A percentile compares a stretch with the other conserved stretches of the same genome.
These are phyloP conservation scores for Umbelopsis ramanniana DNA, from an alignment of 192 early-diverging fungal genomes.

Conservation along the genomic window DNA sequence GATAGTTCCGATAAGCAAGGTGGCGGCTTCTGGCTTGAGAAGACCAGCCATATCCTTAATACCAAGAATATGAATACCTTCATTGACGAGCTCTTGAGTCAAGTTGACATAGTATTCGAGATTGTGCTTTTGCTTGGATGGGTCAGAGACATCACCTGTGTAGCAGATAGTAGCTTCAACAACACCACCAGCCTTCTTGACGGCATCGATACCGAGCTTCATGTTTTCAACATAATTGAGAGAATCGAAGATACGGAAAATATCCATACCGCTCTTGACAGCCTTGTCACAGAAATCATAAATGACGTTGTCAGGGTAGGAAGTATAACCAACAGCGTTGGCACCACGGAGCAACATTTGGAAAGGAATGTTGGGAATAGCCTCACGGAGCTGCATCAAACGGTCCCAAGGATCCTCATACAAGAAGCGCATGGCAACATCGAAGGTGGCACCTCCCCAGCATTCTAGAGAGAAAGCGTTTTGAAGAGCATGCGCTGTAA, in stretches of 20 bases:
- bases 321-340: constrained; percentile 97
- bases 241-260: constrained; percentile 98
- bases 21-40: constrained; percentile 91
- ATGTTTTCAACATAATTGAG: constrained; percentile 98
- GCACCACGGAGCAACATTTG: constrained; percentile 98
- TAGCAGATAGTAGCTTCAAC: constrained; percentile 92
- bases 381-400: constrained; percentile 76
- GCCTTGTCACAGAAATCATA: constrained; percentile 96
- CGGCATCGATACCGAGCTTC: constrained; percentile 91
- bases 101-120: constrained; percentile 93
- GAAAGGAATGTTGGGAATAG: constrained; percentile 97
- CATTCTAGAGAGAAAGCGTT: constrained; percentile 94
- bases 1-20: constrained; percentile 85
- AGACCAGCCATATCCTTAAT: constrained; percentile 98
- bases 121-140: constrained; percentile 81
- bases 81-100: constrained; percentile 83
- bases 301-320: constrained; percentile 96
- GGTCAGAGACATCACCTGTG: constrained; percentile 92
- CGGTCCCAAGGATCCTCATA: constrained; percentile 98
- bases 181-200: constrained; percentile 93
- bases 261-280: constrained; percentile 86
- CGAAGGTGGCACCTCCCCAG: constrained; percentile 99
- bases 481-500: constrained; percentile 84
- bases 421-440: constrained; percentile 96
- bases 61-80: constrained; percentile 91